These are phyloP conservation scores for Cordyceps farinosa DNA, from an alignment of 2,329 filamentous ascomycete species.

Conservation along the genomic window DNA sequence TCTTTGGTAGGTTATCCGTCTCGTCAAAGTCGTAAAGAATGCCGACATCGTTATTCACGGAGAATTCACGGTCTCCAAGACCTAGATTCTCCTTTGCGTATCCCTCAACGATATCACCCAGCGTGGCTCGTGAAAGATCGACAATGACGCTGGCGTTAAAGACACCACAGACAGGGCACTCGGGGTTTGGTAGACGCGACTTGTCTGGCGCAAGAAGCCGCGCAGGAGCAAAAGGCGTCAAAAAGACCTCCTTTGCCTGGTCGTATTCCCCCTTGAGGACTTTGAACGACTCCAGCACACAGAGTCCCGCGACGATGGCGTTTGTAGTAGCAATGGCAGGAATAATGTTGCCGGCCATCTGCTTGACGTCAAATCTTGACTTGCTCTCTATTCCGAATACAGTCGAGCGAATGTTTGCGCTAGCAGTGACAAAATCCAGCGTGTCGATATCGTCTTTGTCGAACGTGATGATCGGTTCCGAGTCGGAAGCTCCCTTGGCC, in stretches of 20 bases:
- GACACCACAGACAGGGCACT: slow-evolving; percentile 80
- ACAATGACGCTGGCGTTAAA: slow-evolving; percentile 64
- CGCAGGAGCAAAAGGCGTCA: slow-evolving; percentile 63
- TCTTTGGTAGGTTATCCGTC: slow-evolving; percentile 79
- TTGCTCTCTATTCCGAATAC: slow-evolving; percentile 87
- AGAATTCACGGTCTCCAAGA: slow-evolving; percentile 75
- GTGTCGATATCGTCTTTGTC: slow-evolving; percentile 98
- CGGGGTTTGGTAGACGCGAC: slow-evolving; percentile 65
- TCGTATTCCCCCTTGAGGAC: slow-evolving; percentile 70
- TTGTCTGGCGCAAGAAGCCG: slow-evolving; percentile 57
- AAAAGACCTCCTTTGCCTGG: slow-evolving; percentile 77
- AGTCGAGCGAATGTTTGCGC: slow-evolving; percentile 81
- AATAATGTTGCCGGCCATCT: slow-evolving; percentile 99
- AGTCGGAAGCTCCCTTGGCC: slow-evolving; percentile 42
- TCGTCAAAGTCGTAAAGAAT: slow-evolving; percentile 89
- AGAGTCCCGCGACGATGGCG: slow-evolving; percentile 89
- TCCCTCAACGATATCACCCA: slow-evolving; percentile 74
- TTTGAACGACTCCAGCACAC: slow-evolving; percentile 89
- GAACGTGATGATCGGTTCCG: slow-evolving; percentile 71
- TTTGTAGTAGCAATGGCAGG: slow-evolving; percentile 98
- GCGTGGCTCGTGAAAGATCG: slow-evolving; percentile 67
- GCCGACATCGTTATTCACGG: slow-evolving; percentile 68
- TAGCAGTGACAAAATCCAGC: slow-evolving; percentile 87
- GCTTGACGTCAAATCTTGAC: slow-evolving; percentile 94
- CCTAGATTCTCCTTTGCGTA: slow-evolving; percentile 67